Evolutionary conservation across 1,284 basidiomycete genomes (phyloP), one percentile per base, ranked within the genome.

Genomic region (Sporisorium scitamineum): DNA sequence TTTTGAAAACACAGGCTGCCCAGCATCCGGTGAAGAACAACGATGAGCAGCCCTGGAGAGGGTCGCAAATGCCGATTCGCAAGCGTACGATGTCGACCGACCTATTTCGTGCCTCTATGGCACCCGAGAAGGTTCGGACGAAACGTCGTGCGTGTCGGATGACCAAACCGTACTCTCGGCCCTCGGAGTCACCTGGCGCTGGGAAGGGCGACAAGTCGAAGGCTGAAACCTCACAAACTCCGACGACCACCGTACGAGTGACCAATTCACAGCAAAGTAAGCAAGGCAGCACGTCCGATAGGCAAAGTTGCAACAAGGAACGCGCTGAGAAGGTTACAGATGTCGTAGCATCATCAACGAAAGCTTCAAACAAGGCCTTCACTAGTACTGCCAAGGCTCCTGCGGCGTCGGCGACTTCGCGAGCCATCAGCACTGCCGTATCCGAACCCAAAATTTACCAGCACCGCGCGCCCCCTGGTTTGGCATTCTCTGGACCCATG

Each of bases 401-500:
- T 13, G 14, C 32, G 11, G 11, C 32, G 3, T 26, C 44, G 10
- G 10, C 22, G 1, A 10, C 48, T 2, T 3, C n/a, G 3, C 41
- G 27, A 7, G 31, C 22, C 1, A 54, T 61, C 42, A 32, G 8
- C 20, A 27, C 58, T 0, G 39, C 42, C 14, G 31, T 54, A 5
- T 32, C 51, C 13, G 20, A 20, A 10, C 3, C 29, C 13, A 54
- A 54, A n/a, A 18, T 24, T 7, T 61, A 61, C 29, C 32, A 41
- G 20, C 58, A 61, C 42, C 18, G 9, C 16, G 29, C 58, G 31
- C 58, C 56, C 3, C 42, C 54, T 2, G 34, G 44, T 3, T 47
- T 55, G 9, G 27, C 54, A 10, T 55, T 62, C 53, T 62, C 61
- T 18, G 54, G 61, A 6, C 53, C 53, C 0, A 50, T 51, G 37